Conservation (phyloP, 1,284 basidiomycete genomes). For the Pholiota adiposa region DNA sequence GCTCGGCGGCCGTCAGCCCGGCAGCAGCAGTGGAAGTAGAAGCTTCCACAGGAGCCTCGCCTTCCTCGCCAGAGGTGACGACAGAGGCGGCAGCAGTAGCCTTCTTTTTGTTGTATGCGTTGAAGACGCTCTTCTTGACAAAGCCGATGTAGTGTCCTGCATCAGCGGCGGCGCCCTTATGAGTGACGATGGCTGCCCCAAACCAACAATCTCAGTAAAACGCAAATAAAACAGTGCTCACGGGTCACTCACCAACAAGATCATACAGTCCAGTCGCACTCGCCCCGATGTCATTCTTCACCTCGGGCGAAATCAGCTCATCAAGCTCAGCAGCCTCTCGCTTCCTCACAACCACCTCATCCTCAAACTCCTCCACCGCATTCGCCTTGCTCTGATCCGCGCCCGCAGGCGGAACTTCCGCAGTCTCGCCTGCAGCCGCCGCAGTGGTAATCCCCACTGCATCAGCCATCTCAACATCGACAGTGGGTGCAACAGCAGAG, state of each 20-base stretch:
- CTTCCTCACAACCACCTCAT: slow-evolving; percentile 62
- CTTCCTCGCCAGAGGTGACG: background rate
- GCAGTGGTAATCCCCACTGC: slow-evolving; percentile 13
- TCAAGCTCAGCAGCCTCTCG: slow-evolving; percentile 71
- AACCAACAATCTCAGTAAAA: too few relatives aligned
- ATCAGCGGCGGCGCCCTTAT: slow-evolving; percentile 95
- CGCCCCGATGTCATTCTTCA: slow-evolving; percentile 73
- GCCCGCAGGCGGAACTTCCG: slow-evolving; percentile 30
- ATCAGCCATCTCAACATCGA: slow-evolving; percentile 33
- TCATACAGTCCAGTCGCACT: slow-evolving; percentile 84
- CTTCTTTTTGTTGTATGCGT: slow-evolving; percentile 34
- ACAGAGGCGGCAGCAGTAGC: slow-evolving; percentile 18
- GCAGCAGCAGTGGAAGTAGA: background rate
- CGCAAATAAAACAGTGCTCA: too few relatives aligned
- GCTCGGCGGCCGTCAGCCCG: slow-evolving; percentile 23
- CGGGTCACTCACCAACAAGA: slow-evolving; percentile 74
- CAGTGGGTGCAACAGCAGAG: slow-evolving; percentile 30
- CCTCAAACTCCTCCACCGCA: slow-evolving; percentile 49
- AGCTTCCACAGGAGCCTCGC: background rate
- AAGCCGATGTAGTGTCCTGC: slow-evolving; percentile 94
- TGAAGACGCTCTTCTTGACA: slow-evolving; percentile 77
- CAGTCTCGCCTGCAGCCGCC: background rate
- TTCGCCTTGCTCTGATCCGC: slow-evolving; percentile 30
- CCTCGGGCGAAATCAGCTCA: slow-evolving; percentile 62
- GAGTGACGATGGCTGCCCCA: slow-evolving; percentile 95